Base-by-base conservation (phyloP, 345 rosid species). In the Moricandia arvensis region DNA sequence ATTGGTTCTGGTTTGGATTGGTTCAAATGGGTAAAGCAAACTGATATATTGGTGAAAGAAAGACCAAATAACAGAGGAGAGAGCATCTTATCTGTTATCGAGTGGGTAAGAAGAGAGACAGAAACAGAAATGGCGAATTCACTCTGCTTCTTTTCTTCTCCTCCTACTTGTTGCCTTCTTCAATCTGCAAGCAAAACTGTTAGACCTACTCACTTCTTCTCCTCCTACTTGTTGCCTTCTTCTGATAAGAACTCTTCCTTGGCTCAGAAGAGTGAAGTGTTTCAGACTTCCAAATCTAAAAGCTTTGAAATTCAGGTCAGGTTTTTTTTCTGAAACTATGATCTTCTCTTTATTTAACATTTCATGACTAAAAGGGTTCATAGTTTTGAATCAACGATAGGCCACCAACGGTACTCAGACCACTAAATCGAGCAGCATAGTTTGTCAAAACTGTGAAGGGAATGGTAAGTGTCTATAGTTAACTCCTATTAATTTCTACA, bases 401-500 rank as follows among this genome's bases (percentile, higher is more conserved):
- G 91, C 96, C 10, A 58, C 85, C 31, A 59, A 79, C 57, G 34
- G 79, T 54, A 76, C 75, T 61, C 83, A 17, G 73, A 34, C 55
- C 63, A 38, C 87, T 62, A 89, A 89, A 75, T 0, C 9, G n/a
- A 84, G 54, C 80, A 94, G 97, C 85, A 78, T 94, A 27, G 64
- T 94, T 43, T 94, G 98, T 75, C 24, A 81, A 31, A 88, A 91
- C 5, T 94, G 96, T 82, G 93, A 90, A 13, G 93, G 93, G 33
- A 85, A 87, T 37, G 96, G 96, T 88, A 81, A 81, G 80, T 21
- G 29, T n/a, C n/a, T n/a, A n/a, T n/a, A n/a, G n/a, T n/a, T n/a
- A n/a, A n/a, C n/a, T n/a, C n/a, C n/a, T n/a, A n/a, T n/a, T n/a
- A n/a, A n/a, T n/a, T n/a, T n/a, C n/a, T n/a, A n/a, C 79, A 34